phyloP scores from a whole-genome alignment of 2,329 filamentous ascomycete species.

The Orbilia brochopaga region DNA sequence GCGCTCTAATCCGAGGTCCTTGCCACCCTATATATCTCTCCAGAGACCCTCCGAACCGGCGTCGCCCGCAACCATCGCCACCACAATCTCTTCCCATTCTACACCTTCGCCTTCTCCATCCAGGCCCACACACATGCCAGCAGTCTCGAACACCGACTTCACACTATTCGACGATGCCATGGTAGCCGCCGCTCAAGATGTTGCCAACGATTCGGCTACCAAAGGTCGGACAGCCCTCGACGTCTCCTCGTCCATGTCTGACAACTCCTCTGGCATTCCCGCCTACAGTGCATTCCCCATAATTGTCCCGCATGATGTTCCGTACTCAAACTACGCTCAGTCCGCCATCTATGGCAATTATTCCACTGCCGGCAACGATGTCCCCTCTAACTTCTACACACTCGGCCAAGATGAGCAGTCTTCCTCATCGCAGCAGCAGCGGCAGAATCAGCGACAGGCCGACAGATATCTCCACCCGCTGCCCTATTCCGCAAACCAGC shows the following conservation, averaged over 20 bases:
- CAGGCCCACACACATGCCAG: conserved; percentile 53
- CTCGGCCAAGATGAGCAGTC: conserved; percentile 30
- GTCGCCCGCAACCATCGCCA: conserved; percentile 54
- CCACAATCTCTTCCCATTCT: conserved; percentile 53
- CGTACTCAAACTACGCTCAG: conserved; percentile 42
- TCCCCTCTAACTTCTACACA: conserved; percentile 28
- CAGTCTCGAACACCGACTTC: conserved; percentile 52
- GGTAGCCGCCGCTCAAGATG: conserved; percentile 35
- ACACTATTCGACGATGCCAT: conserved; percentile 53
- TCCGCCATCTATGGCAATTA: conserved; percentile 44
- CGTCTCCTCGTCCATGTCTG: conserved; percentile 19
- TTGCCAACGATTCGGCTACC: conserved; percentile 3
- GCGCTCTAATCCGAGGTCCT: conserved; percentile 42
- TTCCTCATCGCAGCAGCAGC: conserved; percentile 35
- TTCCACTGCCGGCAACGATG: conserved; percentile 20
- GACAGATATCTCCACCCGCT: conserved; percentile 42
- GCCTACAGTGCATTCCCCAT: conserved; percentile 40
- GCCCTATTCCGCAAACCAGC: conserved; percentile 29
- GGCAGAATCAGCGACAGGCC: conserved; percentile 42
- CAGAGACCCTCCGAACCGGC: conserved; percentile 53
- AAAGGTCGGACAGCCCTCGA: conserved; percentile 22
- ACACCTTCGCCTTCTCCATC: conserved; percentile 54
- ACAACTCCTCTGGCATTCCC: conserved; percentile 35
- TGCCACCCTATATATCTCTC: conserved; percentile 53
- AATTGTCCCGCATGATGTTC: conserved; percentile 43